phyloP scores from a whole-genome alignment of 2,329 filamentous ascomycete genomes.

The Colletotrichum sp. region DNA sequence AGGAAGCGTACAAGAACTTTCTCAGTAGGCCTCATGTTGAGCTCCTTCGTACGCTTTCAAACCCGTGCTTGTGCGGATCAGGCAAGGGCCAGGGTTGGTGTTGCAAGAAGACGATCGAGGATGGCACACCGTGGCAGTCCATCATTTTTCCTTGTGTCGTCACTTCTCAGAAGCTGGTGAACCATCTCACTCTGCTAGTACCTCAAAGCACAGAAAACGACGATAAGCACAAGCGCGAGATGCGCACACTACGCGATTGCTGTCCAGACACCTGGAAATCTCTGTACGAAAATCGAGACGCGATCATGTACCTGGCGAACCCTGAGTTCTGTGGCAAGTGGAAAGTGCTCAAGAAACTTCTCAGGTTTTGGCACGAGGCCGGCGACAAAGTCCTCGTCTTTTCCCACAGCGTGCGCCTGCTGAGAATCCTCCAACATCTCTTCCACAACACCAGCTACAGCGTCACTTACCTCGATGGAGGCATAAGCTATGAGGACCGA shows the following conservation, averaged over 20 bases:
- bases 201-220: slow-evolving; percentile 63
- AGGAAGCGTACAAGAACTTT: slow-evolving; percentile 82
- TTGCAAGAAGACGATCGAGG: slow-evolving; percentile 66
- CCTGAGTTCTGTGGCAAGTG: slow-evolving; percentile 96
- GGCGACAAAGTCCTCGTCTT: slow-evolving; percentile 97
- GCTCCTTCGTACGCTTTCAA: slow-evolving; percentile 70
- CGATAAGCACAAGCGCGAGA: slow-evolving; percentile 80
- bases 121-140: slow-evolving; percentile 72
- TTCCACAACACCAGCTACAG: slow-evolving; percentile 91
- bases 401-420: slow-evolving; percentile 85
- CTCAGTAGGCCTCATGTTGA: slow-evolving; percentile 75
- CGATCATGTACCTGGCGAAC: slow-evolving; percentile 80
- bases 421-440: slow-evolving; percentile 83
- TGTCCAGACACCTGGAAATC: slow-evolving; percentile 77
- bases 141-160: slow-evolving; percentile 87
- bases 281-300: slow-evolving; percentile 77
- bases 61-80: slow-evolving; percentile 74
- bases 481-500: slow-evolving; percentile 82
- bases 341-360: slow-evolving; percentile 85
- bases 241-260: slow-evolving; percentile 75
- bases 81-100: slow-evolving; percentile 82
- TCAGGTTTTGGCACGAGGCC: slow-evolving; percentile 88
- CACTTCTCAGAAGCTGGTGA: slow-evolving; percentile 85
- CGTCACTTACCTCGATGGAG: slow-evolving; percentile 88
- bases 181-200: slow-evolving; percentile 89